phyloP scores from a whole-genome alignment of 805 yeast species.

The Ogataea trehaloabstinens region DNA sequence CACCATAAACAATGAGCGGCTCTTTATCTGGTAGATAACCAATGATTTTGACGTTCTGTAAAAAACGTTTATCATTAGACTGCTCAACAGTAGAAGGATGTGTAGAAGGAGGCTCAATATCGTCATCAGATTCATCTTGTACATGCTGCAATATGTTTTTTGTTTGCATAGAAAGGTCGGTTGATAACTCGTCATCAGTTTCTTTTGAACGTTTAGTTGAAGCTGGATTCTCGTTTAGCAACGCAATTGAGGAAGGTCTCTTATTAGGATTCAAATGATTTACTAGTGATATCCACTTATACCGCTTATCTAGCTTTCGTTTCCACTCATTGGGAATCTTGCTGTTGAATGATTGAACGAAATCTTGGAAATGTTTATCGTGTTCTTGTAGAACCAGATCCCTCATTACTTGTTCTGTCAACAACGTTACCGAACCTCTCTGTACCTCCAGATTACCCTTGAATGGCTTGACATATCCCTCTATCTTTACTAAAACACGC shows the following conservation, averaged over 20 bases:
- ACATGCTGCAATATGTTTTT: neutral
- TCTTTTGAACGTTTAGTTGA: neutral
- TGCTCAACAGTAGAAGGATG: neutral
- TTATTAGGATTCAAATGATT: neutral
- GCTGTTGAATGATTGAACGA: slow-evolving; percentile 17
- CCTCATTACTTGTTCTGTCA: slow-evolving; percentile 12
- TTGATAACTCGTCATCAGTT: neutral
- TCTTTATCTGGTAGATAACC: slow-evolving; percentile 10
- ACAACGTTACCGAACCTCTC: slow-evolving; percentile 6
- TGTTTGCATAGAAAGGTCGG: neutral
- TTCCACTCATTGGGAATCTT: slow-evolving; percentile 15
- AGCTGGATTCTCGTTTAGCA: no score
- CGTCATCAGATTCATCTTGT: neutral
- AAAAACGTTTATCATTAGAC: neutral
- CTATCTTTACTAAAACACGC: slow-evolving; percentile 19
- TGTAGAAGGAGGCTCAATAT: neutral
- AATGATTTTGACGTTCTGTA: slow-evolving; percentile 4
- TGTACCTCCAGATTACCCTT: slow-evolving; percentile 20
- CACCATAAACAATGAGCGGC: slow-evolving; percentile 5
- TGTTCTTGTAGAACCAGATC: slow-evolving; percentile 5
- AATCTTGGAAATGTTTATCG: slow-evolving; percentile 13
- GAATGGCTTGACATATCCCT: slow-evolving; percentile 16
- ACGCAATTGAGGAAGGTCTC: neutral
- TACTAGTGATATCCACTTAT: slow-evolving; percentile 3
- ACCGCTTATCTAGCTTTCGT: slow-evolving; percentile 9